Base-by-base conservation (phyloP, 495 filamentous ascomycete species). In the Venustampulla echinocandica region DNA sequence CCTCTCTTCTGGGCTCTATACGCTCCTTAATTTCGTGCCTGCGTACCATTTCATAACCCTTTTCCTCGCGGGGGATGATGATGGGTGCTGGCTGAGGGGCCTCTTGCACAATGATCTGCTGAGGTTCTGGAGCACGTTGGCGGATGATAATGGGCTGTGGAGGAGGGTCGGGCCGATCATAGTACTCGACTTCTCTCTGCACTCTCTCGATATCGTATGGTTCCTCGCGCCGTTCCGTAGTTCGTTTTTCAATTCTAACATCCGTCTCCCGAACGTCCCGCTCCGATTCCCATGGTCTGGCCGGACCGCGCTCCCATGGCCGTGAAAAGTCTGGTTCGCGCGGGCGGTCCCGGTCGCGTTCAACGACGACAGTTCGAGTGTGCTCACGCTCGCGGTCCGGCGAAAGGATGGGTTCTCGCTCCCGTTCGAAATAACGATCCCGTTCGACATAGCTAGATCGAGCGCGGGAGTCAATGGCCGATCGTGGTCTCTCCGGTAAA, bases 101-200 rank as follows among this genome's bases (percentile, higher is more conserved):
- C 69, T 89, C 80, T 59, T 84, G 76, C 49, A 88, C 72, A 55
- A 88, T 82, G 65, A 90, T 77, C 58, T 76, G 76, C 55, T 85
- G 80, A 35, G 69, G 71, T 55, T 87, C 76, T 35, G 65, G 65
- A 28, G 64, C 61, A 32, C 68, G 60, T 47, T 79, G 78, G 52
- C 76, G 82, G 62, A 89, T 83, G 56, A 87, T 68, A 53, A 84
- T 80, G 34, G 82, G 79, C 45, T 71, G 61, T 42, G 70, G 68
- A 0, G 69, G 64, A 34, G 71, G 69, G 20, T 77, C 69, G 11
- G 70, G 70, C 13, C 69, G 66, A n/a, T 66, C 64, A 62, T 77
- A 83, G 62, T 81, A 80, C 46, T 89, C 85, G 35, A 76, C 76
- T 46, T 83, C 79, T 56, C 76, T 76, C 60, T 76, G 72, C 60